These are phyloP conservation scores for Apophysomyces elegans DNA, from an alignment of 371 early-diverging fungal genomes.

Conservation along the genomic window DNA sequence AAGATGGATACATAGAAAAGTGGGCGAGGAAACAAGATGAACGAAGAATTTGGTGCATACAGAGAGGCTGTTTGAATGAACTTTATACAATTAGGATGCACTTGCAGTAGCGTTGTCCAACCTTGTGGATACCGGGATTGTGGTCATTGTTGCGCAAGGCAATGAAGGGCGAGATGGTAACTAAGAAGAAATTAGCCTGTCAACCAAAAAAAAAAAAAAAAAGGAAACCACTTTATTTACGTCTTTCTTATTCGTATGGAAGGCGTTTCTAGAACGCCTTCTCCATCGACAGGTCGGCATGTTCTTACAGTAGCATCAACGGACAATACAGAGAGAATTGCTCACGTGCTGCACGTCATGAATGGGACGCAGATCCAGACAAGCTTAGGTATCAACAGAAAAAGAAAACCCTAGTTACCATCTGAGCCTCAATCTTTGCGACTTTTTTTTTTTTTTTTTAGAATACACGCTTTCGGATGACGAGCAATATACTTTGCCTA, in stretches of 20 bases:
- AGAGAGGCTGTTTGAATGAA: background rate
- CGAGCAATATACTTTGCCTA: background rate
- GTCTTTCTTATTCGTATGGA: background rate
- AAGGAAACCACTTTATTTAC: background rate
- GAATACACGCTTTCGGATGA: background rate
- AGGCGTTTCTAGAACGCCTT: background rate
- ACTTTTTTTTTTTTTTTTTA: background rate
- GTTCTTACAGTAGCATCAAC: constrained; percentile 22
- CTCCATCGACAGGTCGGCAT: constrained; percentile 6
- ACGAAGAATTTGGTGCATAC: background rate
- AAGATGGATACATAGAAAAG: background rate
- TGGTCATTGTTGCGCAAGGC: constrained; percentile 24
- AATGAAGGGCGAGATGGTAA: constrained; percentile 24
- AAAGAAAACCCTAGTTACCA: background rate
- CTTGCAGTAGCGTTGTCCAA: constrained; percentile 1
- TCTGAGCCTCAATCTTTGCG: background rate
- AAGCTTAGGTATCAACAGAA: background rate
- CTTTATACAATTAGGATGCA: constrained; percentile 2
- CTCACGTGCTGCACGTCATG: constrained; percentile 11
- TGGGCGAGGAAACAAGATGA: background rate
- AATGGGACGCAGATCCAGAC: background rate
- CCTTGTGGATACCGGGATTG: constrained; percentile 5
- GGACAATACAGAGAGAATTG: constrained; percentile 16
- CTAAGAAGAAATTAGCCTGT: background rate
- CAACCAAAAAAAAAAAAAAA: background rate